Conservation (phyloP, 768 basidiomycete species). For the Collybia sp. region DNA sequence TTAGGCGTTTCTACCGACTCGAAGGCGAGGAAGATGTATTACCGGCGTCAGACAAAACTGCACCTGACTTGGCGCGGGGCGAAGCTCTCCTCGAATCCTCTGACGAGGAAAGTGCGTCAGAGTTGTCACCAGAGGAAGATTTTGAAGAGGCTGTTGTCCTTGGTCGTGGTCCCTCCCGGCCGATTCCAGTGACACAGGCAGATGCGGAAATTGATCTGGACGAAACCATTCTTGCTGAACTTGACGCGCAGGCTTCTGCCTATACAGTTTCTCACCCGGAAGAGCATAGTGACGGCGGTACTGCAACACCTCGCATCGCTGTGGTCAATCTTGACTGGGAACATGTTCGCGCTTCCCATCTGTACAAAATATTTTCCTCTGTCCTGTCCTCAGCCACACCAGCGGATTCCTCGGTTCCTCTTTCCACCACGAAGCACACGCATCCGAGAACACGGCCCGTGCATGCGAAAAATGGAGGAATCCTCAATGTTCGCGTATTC, state of each 20-base stretch:
- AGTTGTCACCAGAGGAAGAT: constrained; percentile 38
- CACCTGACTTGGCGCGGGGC: constrained; percentile 83
- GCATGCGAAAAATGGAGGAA: constrained; percentile 41
- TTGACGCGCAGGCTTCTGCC: constrained; percentile 69
- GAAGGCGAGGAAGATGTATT: constrained; percentile 29
- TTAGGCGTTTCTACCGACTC: constrained; percentile 79
- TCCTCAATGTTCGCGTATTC: constrained; percentile 79
- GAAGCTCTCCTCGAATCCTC: constrained; percentile 86
- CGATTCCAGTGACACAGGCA: constrained; percentile 28
- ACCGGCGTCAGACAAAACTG: constrained; percentile 18
- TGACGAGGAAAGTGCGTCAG: constrained; percentile 53
- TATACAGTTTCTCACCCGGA: constrained; percentile 50
- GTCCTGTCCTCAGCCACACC: constrained; percentile 60
- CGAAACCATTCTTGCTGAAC: constrained; percentile 65
- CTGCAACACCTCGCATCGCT: constrained; percentile 70
- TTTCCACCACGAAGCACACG: constrained; percentile 11
- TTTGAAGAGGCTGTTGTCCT: constrained; percentile 43
- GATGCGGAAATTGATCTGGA: constrained; percentile 72
- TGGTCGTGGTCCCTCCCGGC: constrained; percentile 40
- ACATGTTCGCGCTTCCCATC: constrained; percentile 81
- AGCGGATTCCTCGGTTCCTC: constrained; percentile 18
- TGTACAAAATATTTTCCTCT: constrained; percentile 92
- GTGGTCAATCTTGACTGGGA: constrained; percentile 99
- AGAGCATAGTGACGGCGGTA: constrained; percentile 30
- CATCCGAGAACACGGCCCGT: constrained; percentile 1